Conservation (phyloP, 345 rosid genomes). For the Bruguiera sexangula region DNA sequence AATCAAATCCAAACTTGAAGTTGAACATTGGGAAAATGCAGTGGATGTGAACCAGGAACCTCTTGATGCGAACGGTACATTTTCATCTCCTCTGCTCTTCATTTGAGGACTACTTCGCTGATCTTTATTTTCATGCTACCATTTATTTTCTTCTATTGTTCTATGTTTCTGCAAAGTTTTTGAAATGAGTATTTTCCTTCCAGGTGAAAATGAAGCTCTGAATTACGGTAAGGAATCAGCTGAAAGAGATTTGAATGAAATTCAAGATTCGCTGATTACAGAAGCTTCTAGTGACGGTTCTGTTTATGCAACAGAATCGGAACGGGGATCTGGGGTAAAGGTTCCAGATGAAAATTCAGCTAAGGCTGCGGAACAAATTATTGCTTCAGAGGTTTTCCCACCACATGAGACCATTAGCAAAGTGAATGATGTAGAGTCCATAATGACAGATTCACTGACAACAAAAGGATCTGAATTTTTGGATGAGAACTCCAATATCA, state of each 20-base stretch:
- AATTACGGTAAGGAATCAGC: neutral
- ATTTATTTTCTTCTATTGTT: neutral
- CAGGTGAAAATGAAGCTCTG: slow-evolving; percentile 3
- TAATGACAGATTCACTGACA: neutral
- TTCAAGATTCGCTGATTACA: neutral
- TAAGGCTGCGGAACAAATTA: neutral
- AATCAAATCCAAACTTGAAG: slow-evolving; percentile 20
- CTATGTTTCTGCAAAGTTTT: neutral
- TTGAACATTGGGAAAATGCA: slow-evolving; percentile 4
- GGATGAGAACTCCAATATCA: slow-evolving; percentile 6
- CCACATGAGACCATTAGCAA: neutral
- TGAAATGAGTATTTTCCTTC: neutral
- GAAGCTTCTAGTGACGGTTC: neutral
- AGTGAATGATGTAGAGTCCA: neutral
- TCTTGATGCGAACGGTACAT: slow-evolving; percentile 26
- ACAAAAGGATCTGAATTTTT: neutral
- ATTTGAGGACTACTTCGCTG: neutral
- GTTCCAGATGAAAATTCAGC: neutral
- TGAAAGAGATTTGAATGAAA: neutral
- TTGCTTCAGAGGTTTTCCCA: neutral
- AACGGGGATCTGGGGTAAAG: neutral
- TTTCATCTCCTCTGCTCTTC: neutral
- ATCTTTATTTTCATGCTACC: neutral
- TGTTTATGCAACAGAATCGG: neutral
- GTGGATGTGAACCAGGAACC: neutral